Evolutionary conservation across 2,329 filamentous ascomycete genomes (phyloP).

Genomic region (Xylariaceae sp.): DNA sequence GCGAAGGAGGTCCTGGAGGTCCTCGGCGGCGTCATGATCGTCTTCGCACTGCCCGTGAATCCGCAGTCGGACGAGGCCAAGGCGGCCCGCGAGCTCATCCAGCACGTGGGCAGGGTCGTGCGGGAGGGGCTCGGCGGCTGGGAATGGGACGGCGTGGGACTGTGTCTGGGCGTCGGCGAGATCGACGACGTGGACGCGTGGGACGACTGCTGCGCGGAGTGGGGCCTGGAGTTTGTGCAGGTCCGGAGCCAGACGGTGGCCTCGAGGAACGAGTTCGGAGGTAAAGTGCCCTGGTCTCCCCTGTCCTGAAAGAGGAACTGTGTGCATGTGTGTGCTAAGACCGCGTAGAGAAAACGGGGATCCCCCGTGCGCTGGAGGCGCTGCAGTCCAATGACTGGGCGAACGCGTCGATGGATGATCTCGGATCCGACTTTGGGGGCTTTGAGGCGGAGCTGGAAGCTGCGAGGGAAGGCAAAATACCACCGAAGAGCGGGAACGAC

Average conservation of each 20-base stretch:
- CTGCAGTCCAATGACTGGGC: slow-evolving; percentile 65
- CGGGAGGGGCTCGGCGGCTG: slow-evolving; percentile 55
- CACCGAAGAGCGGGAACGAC: slow-evolving; percentile 16
- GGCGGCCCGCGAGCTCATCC: slow-evolving; percentile 39
- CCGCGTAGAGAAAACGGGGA: slow-evolving; percentile 50
- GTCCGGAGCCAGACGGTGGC: slow-evolving; percentile 35
- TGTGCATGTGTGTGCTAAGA: too few relatives aligned
- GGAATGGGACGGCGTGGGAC: slow-evolving; percentile 60
- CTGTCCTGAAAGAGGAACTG: too few relatives aligned
- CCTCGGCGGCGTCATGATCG: slow-evolving; percentile 56
- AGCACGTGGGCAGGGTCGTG: slow-evolving; percentile 50
- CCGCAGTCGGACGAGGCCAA: slow-evolving; percentile 17
- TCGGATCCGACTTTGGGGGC: slow-evolving; percentile 30
- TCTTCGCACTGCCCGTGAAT: slow-evolving; percentile 40
- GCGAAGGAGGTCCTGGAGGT: slow-evolving; percentile 59
- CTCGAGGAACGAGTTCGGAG: slow-evolving; percentile 54
- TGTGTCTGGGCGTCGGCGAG: slow-evolving; percentile 54
- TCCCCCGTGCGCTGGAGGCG: slow-evolving; percentile 56
- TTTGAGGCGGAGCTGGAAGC: slow-evolving; percentile 26
- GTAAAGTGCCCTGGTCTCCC: slow-evolving; percentile 30
- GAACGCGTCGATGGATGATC: slow-evolving; percentile 26
- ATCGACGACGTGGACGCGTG: slow-evolving; percentile 48
- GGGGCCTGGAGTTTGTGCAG: slow-evolving; percentile 61
- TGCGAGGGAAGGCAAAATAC: slow-evolving; percentile 15
- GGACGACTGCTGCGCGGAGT: slow-evolving; percentile 56